Evolutionary conservation across 2,329 filamentous ascomycete genomes (phyloP), one percentile per base, ranked within the genome.

Genomic region (Leptographium galeiforme): DNA sequence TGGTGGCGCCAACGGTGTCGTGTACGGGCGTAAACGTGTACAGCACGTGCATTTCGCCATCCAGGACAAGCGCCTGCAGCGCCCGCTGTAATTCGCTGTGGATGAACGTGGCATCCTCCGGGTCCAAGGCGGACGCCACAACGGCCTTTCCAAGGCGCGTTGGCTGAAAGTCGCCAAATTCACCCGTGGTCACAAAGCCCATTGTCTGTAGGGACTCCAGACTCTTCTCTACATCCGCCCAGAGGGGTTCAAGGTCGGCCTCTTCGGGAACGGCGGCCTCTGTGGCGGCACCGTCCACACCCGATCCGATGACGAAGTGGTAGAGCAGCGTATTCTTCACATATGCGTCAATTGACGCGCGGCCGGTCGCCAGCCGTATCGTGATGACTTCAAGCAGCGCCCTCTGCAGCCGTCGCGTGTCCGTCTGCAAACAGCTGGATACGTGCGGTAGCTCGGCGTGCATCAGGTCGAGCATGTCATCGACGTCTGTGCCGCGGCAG

Each of bases 11-110:
- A 1, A 68, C 70, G 32, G 72, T 69, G 48, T 77, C 72, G 48
- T 87, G 81, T 2, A 89, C 75, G 0, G 86, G 86, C 0, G 86
- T 89, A 58, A 89, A 89, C 40, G 80, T 81, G 63, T 89, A 90
- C 48, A 89, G 75, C 13, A 87, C 76, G 61, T 89, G 86, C 81
- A 90, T 83, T 57, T 90, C 86, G 5, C 84, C 82, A 61, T 89
- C 85, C 78, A 90, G 82, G 13, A 89, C 86, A 61, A 90, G 89
- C 1, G 82, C 83, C 56, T 77, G 72, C 3, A 89, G 71, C 0
- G 85, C 83, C 58, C 76, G 76, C 54, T 74, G 74, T 48, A 89
- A 71, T 64, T 90, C 86, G 47, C 78, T 72, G 59, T 89, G 72
- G 18, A 89, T 75, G 60, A 89, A 89, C 1, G 87, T 67, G 0